Conservation (phyloP, 257 asterid genomes). For the Nicotiana paniculata region DNA sequence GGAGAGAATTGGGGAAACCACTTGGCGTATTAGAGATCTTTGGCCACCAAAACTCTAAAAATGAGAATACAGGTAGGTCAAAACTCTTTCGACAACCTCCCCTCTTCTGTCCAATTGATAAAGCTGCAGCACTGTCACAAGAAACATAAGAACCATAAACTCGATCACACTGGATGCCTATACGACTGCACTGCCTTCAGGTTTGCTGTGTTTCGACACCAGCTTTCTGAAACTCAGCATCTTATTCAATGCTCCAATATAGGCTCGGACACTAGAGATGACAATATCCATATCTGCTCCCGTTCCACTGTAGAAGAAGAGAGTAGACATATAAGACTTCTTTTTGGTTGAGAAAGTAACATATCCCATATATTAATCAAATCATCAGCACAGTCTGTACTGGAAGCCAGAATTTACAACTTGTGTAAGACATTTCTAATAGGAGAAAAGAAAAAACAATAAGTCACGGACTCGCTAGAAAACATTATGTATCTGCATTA, state of each 20-base stretch:
- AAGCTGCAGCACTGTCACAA: neutral
- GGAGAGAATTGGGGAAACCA: neutral
- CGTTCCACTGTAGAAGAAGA: constrained; percentile 49
- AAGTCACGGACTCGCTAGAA: neutral
- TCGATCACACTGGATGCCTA: neutral
- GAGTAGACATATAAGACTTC: neutral
- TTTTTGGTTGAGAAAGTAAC: neutral
- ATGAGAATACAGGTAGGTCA: neutral
- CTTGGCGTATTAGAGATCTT: neutral
- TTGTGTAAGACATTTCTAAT: neutral
- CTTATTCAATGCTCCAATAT: constrained; percentile 89
- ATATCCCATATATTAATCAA: too few species aligned
- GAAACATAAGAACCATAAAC: neutral
- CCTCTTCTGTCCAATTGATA: neutral
- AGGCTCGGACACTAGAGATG: constrained; percentile 86
- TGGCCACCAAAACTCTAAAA: neutral
- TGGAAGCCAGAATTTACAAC: too few species aligned
- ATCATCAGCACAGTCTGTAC: too few species aligned
- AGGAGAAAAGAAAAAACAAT: neutral
- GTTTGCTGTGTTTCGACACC: neutral
- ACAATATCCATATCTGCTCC: constrained; percentile 92
- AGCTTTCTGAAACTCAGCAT: constrained; percentile 45
- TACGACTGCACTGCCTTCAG: constrained; percentile 1
- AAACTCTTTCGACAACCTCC: neutral
- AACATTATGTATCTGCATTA: neutral